Conservation (phyloP, 139 green algal genomes). For the Chlamydomonas applanata region DNA sequence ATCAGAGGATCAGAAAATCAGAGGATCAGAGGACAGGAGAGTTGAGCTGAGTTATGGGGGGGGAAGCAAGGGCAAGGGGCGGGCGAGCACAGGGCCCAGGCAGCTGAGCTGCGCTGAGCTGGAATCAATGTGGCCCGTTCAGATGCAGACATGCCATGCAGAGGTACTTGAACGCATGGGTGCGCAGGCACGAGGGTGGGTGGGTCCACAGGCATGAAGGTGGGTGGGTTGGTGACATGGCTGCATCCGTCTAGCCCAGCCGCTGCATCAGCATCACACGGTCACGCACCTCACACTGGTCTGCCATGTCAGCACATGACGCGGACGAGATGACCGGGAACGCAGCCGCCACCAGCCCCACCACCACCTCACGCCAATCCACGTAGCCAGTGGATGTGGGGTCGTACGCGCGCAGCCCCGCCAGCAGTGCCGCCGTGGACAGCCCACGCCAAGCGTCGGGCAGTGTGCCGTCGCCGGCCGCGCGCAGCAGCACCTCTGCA, state of each 20-base stretch:
- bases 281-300: conserved; percentile 29
- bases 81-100: too few species aligned
- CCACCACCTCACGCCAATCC: conserved; percentile 60
- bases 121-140: too few species aligned
- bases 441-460: conserved; percentile 31
- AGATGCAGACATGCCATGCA: too few species aligned
- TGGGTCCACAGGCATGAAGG: too few species aligned
- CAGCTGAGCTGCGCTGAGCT: too few species aligned
- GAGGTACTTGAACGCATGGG: too few species aligned
- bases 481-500: conserved; percentile 41
- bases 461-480: conserved; percentile 19
- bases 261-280: conserved; percentile 21
- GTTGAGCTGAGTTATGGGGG: too few species aligned
- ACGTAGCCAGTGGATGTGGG: conserved; percentile 41
- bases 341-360: conserved; percentile 34
- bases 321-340: conserved; percentile 41
- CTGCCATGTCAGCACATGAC: conserved; percentile 39
- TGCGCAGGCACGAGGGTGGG: too few species aligned
- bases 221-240: too few species aligned
- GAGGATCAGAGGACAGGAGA: too few species aligned
- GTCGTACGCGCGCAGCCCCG: conserved; percentile 45
- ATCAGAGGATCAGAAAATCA: too few species aligned
- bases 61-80: too few species aligned
- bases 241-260: conserved; percentile 2
- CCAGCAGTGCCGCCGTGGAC: conserved; percentile 18